Percentiles rank a stretch among this genome's conserved stretches.
Evolutionary conservation across 176 grass and related monocot genomes (phyloP).

Genomic region (Triticum dicoccoides): DNA sequence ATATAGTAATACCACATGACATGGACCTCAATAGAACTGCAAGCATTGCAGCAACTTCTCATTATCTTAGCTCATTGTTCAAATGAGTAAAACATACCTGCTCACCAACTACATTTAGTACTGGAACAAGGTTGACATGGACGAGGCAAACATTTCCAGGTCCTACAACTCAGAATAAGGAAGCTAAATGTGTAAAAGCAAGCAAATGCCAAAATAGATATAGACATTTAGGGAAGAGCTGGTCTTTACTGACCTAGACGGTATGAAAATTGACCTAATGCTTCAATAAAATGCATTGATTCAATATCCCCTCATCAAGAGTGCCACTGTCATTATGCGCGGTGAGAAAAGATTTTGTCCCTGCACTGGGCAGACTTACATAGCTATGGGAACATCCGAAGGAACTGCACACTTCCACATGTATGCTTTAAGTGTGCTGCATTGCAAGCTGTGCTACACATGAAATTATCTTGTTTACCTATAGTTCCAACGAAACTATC

Average conservation of each 20-base stretch:
- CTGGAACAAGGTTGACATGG: too few species aligned
- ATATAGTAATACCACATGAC: neutral
- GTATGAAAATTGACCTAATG: conserved; percentile 92
- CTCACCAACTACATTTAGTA: conserved; percentile 67
- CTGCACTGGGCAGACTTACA: too few species aligned
- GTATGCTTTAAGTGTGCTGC: conserved; percentile 7
- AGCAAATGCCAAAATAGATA: conserved; percentile 11
- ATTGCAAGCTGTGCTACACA: neutral
- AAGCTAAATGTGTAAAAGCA: conserved; percentile 21
- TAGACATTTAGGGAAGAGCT: neutral
- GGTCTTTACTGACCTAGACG: conserved; percentile 63
- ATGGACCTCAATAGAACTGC: neutral
- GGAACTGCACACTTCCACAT: neutral
- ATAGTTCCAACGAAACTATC: conserved; percentile 88
- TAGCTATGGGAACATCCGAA: neutral
- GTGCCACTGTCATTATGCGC: conserved; percentile 58
- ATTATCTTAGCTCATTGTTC: conserved; percentile 2
- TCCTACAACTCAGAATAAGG: conserved; percentile 48
- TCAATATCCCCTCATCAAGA: conserved; percentile 98
- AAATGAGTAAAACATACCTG: conserved; percentile 57
- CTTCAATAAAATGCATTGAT: conserved; percentile 98
- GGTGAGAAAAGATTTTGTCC: too few species aligned
- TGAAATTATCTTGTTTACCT: conserved; percentile 55
- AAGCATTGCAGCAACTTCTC: neutral
- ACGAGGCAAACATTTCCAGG: conserved; percentile 68